These are phyloP conservation scores for Candida anutae DNA, from an alignment of 1,139 yeast genomes.

Conservation along the genomic window DNA sequence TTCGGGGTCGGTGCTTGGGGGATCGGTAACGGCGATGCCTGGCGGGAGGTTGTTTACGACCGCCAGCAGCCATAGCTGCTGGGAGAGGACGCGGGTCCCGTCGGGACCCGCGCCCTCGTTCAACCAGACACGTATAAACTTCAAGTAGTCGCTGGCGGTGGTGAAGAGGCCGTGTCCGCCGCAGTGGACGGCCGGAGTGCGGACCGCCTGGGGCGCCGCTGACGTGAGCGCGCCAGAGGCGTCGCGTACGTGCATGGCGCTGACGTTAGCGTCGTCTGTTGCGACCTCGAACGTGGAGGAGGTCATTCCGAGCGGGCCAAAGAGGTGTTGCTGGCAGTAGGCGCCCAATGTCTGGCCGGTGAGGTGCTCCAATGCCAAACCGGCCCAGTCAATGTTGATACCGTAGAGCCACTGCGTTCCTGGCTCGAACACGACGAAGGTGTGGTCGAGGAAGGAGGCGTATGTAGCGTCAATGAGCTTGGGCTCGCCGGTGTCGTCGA, in stretches of 20 bases:
- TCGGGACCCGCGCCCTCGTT: conserved; percentile 36
- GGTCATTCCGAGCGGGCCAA: conserved; percentile 38
- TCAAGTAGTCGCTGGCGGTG: conserved; percentile 34
- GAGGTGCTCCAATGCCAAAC: conserved; percentile 35
- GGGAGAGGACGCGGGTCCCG: not conserved
- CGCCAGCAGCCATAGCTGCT: not conserved
- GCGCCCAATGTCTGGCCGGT: conserved; percentile 37
- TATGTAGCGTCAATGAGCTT: conserved; percentile 18
- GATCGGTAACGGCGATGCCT: not conserved
- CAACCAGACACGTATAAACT: conserved; percentile 38
- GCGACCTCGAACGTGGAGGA: conserved; percentile 29
- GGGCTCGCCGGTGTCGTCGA: conserved; percentile 11
- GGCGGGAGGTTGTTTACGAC: not conserved
- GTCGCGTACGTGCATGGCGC: conserved; percentile 18
- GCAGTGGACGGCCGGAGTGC: conserved; percentile 28
- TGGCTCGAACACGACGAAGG: conserved; percentile 45
- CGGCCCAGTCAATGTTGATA: conserved; percentile 46
- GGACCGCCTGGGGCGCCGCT: conserved; percentile 4
- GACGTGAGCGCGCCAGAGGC: conserved; percentile 4
- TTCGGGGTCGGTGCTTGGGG: not conserved
- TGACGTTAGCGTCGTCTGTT: conserved; percentile 14
- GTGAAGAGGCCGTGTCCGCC: conserved; percentile 47
- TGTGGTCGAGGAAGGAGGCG: conserved; percentile 20
- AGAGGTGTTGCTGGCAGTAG: conserved; percentile 30
- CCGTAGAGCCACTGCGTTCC: conserved; percentile 49